Evolutionary conservation across 179 eudicot species (phyloP).

Genomic region (Pouteria campechiana): DNA sequence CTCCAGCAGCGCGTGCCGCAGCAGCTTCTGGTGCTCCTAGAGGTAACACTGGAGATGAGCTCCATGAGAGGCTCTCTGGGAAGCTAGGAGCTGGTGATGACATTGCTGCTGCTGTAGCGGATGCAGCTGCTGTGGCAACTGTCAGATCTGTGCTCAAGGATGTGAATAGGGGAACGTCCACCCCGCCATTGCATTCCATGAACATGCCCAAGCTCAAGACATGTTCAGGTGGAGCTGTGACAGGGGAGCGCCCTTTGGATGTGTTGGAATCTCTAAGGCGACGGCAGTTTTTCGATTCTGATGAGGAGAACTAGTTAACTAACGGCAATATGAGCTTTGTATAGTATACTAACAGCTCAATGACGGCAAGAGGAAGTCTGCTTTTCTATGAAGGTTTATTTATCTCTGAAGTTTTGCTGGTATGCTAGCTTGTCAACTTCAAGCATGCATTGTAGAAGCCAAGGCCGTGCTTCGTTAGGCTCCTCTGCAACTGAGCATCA

Average conservation of each 20-base stretch:
- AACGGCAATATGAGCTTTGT: not conserved
- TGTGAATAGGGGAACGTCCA: conserved; percentile 37
- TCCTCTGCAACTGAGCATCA: too few relatives aligned
- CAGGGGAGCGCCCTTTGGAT: conserved; percentile 27
- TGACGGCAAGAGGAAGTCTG: too few relatives aligned
- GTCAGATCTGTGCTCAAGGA: conserved; percentile 75
- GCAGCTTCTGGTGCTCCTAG: conserved; percentile 5
- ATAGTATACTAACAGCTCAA: too few relatives aligned
- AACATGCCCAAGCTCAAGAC: conserved; percentile 60
- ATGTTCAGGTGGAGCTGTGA: conserved; percentile 6
- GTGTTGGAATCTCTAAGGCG: conserved; percentile 69
- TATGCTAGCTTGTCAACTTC: too few relatives aligned
- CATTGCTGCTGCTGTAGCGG: conserved; percentile 66
- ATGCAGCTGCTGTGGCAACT: conserved; percentile 48
- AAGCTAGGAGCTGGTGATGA: conserved; percentile 23
- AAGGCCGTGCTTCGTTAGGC: too few relatives aligned
- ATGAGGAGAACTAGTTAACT: conserved; percentile 50
- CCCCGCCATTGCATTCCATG: conserved; percentile 69
- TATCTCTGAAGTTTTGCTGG: too few relatives aligned
- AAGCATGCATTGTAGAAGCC: too few relatives aligned
- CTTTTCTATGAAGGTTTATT: too few relatives aligned
- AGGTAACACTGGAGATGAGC: conserved; percentile 4
- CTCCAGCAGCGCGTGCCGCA: too few relatives aligned
- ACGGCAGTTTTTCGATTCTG: conserved; percentile 68
- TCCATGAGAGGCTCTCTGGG: conserved; percentile 13